Base-by-base conservation (phyloP, 768 basidiomycete species). In the Sarcodon sp. region DNA sequence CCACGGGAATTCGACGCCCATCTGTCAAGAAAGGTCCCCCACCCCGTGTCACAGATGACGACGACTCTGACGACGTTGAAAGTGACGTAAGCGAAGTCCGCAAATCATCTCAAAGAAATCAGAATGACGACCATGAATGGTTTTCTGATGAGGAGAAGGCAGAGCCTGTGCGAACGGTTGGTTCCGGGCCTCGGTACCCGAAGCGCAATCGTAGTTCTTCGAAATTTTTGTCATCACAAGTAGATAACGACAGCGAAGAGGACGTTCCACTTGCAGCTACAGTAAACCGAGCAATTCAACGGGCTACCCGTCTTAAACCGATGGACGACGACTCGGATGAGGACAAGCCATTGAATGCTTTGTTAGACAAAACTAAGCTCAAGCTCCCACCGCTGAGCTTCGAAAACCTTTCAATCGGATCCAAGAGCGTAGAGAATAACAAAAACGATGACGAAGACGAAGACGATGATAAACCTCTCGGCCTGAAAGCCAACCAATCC, bases 251-350 rank as follows among this genome's bases (percentile, higher is more conserved):
- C 52, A 85, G 83, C 51, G 87, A 87, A 47, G 87, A 90, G 53
- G 87, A 91, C 64, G 54, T 88, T 38, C 89, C 89, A 3, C 69
- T 91, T 7, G 76, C 79, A 21, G 76, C 75, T 2, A 76, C 82
- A 7, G 66, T 79, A n/a, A 66, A 69, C 47, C 74, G 75, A 34
- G 77, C 70, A n/a, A 64, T 64, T 16, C 71, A 71, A 50, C 74
- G 78, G 43, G 66, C 62, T 21, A 65, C 63, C 8, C 43, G 56
- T 50, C 50, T 49, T 55, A 34, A 52, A 57, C 4, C 39, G 39
- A 51, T 58, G 57, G 64, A 61, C 10, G 62, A 62, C 6, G 77
- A 78, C 50, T 80, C 81, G 1, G 83, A 86, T 51, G 83, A 86
- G 54, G 85, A 86, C 54, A 69, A 73, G 50, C 88, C 88, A 4